phyloP scores from a whole-genome alignment of 2,329 filamentous ascomycete species.

The Kalmusia sp. region DNA sequence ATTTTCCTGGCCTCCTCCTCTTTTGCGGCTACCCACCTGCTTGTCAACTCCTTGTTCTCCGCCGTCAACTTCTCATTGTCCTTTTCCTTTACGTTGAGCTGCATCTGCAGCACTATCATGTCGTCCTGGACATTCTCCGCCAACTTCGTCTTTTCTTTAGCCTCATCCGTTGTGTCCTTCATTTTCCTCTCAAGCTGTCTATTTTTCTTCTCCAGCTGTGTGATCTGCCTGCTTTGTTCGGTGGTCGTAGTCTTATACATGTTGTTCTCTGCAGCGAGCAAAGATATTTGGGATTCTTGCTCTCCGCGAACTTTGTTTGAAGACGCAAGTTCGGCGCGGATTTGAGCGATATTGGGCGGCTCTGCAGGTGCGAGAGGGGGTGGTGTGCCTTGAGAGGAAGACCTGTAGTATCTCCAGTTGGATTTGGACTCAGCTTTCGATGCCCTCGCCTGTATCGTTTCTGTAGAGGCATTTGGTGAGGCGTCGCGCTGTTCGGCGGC shows the following conservation, averaged over 20 bases:
- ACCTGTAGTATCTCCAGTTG: constrained; percentile 4
- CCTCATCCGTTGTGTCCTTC: constrained; percentile 83
- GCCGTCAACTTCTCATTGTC: constrained; percentile 73
- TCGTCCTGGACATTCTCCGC: constrained; percentile 92
- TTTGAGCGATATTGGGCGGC: constrained; percentile 37
- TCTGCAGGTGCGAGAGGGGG: constrained; percentile 15
- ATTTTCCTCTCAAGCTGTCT: constrained; percentile 69
- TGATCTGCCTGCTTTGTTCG: constrained; percentile 67
- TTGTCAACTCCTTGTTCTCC: constrained; percentile 89
- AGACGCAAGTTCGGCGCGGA: constrained; percentile 71
- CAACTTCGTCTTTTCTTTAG: constrained; percentile 82
- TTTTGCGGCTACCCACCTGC: constrained; percentile 90
- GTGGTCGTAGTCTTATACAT: constrained; percentile 66
- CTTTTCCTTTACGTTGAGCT: constrained; percentile 86
- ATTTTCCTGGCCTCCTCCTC: constrained; percentile 85
- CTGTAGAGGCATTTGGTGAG: constrained; percentile 26
- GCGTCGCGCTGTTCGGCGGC: constrained; percentile 19
- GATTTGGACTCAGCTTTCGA: constrained; percentile 13
- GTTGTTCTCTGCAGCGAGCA: constrained; percentile 69
- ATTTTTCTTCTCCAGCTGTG: constrained; percentile 68
- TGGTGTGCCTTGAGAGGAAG: background rate
- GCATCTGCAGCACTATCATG: constrained; percentile 83
- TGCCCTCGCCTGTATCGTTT: constrained; percentile 22
- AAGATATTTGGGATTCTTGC: constrained; percentile 69
- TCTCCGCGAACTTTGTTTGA: constrained; percentile 77